Conservation (phyloP, 2,329 filamentous ascomycete species). For the Cordyceps tenuipes region DNA sequence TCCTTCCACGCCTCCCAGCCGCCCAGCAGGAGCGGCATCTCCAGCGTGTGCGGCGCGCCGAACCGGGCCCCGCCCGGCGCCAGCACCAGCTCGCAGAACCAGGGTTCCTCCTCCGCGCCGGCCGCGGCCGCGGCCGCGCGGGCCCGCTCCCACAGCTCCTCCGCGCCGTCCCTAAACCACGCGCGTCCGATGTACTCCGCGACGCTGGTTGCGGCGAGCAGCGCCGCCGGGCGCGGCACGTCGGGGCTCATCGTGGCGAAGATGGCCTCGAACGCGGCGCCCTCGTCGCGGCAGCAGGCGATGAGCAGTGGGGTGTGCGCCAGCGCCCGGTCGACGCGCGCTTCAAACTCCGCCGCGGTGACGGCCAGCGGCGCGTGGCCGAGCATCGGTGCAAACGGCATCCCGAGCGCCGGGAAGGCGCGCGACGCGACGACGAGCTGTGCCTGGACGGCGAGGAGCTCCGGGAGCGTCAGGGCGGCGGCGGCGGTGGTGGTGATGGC, state of each 20-base stretch:
- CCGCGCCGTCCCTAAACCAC: neutral
- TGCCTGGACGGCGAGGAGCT: constrained; percentile 10
- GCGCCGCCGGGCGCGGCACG: neutral
- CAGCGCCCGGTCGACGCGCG: constrained; percentile 2
- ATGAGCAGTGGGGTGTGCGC: constrained; percentile 2
- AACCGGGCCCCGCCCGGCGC: constrained; percentile 7
- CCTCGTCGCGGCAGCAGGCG: constrained; percentile 10
- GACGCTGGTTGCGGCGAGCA: neutral
- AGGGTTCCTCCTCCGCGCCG: neutral
- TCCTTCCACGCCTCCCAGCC: constrained; percentile 15
- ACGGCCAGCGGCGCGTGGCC: constrained; percentile 6
- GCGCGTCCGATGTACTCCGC: neutral
- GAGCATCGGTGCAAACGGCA: constrained; percentile 11
- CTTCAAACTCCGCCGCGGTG: neutral
- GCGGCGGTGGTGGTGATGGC: neutral
- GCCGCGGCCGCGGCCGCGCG: neutral
- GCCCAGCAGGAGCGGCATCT: constrained; percentile 15
- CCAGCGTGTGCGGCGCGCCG: constrained; percentile 14
- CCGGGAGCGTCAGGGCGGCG: neutral
- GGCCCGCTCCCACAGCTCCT: constrained; percentile 1
- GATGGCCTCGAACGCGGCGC: constrained; percentile 4
- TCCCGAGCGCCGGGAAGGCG: neutral
- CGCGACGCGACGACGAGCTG: constrained; percentile 7
- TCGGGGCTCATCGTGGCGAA: neutral
- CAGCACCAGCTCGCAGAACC: constrained; percentile 12